Base-by-base conservation (phyloP, 306 rosid species). In the Fagus crenata region DNA sequence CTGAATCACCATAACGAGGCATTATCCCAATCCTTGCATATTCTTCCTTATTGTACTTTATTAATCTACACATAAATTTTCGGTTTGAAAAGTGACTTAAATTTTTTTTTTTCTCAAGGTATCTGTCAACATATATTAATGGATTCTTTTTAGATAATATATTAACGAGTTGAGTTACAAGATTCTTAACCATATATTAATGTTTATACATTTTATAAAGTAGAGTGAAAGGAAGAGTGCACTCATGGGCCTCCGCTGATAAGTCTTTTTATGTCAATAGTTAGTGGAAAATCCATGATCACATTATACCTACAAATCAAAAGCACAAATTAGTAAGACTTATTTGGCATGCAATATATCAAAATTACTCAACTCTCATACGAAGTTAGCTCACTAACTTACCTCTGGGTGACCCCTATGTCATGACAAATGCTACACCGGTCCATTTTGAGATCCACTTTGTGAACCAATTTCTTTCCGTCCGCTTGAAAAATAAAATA, bases 341-440 rank as follows among this genome's bases (percentile, higher is more conserved):
- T 6, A 42, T 42, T 42, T 42, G 49, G 49, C 11, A 42, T 11
- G 49, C 6, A 42, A 42, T 42, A 7, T 42, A 6, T 42, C 49
- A 42, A 42, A 42, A 42, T 22, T 22, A 22, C 2, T 42, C 49
- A 7, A 1, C 28, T 42, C 49, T 42, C 49, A 15, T 54, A 15
- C 31, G 17, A 54, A 54, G 31, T 54, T 6, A 54, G 11, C 18
- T 54, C 31, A 54, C 60, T 31, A 8, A 58, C 17, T 13, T 80
- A 89, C 94, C 86, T 85, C 13, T 49, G 64, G 17, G 89, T 87
- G 37, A 83, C 58, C 8, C 90, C 94, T 6, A 90, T 63, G 6
- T 90, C 94, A 67, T 86, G 90, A 81, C 81, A 69, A 72, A 85
- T n/a, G 53, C 76, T 55, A 69, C 86, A 54, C 80, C 87, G 80